These are phyloP conservation scores for Elsinoe fawcettii DNA, from an alignment of 2,329 filamentous ascomycete species.

Conservation along the genomic window DNA sequence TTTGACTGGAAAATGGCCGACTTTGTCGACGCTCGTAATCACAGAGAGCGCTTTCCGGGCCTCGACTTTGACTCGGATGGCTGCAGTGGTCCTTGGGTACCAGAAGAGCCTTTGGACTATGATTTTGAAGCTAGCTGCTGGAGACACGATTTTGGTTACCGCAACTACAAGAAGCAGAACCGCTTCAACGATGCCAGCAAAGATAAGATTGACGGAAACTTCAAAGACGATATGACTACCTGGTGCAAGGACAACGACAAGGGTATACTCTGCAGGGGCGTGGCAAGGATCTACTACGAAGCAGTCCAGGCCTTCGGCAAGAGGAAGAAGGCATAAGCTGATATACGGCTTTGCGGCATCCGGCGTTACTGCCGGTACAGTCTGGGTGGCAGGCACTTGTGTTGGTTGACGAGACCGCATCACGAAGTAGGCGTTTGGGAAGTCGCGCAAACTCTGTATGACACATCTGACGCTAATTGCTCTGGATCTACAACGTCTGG, in stretches of 20 bases:
- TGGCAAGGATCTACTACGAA: background rate
- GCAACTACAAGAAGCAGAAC: background rate
- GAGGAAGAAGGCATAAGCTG: background rate
- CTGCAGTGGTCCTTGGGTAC: background rate
- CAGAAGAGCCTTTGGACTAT: background rate
- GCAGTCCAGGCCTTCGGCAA: background rate
- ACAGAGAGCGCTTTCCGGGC: background rate
- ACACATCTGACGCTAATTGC: background rate
- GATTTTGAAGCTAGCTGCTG: background rate
- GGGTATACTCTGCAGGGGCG: background rate
- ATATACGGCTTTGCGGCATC: background rate
- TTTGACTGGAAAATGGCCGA: background rate
- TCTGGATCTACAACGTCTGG: background rate
- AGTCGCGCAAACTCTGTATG: background rate
- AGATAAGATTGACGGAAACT: background rate
- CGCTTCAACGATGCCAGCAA: background rate
- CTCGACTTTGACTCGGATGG: background rate
- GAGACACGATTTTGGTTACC: background rate
- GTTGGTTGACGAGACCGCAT: background rate
- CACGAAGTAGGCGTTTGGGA: background rate
- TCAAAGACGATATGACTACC: background rate
- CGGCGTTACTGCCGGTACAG: background rate
- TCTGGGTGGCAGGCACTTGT: background rate
- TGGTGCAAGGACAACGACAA: background rate
- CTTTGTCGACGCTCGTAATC: background rate